Conservation (phyloP, 1,284 basidiomycete genomes). For the Thelephora terrestris region DNA sequence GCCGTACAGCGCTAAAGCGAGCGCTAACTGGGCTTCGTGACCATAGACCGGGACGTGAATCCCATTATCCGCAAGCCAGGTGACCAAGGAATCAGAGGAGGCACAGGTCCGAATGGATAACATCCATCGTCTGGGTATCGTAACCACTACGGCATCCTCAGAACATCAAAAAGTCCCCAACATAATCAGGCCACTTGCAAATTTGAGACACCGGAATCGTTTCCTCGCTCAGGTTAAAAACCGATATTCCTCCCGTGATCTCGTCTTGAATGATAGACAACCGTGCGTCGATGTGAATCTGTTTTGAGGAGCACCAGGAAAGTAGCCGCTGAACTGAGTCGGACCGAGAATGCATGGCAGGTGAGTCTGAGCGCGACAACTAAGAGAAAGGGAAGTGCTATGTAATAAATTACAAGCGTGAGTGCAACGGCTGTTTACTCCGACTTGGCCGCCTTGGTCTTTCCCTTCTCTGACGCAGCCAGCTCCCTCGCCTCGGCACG, state of each 20-base stretch:
- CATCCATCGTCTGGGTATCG: constrained; percentile 55
- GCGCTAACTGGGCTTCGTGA: constrained; percentile 44
- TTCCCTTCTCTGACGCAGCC: constrained; percentile 22
- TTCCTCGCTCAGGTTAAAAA: not conserved
- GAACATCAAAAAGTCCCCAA: too few species aligned
- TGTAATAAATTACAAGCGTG: not conserved
- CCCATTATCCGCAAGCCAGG: constrained; percentile 21
- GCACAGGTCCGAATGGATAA: constrained; percentile 50
- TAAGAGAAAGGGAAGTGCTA: not conserved
- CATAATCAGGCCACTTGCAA: too few species aligned
- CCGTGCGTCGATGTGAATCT: constrained; percentile 12
- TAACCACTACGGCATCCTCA: constrained; percentile 37
- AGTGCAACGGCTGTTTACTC: not conserved
- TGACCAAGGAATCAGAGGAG: constrained; percentile 22
- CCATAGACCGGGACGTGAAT: constrained; percentile 37
- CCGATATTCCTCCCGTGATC: constrained; percentile 5
- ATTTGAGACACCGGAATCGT: not conserved
- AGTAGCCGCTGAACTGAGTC: constrained; percentile 7
- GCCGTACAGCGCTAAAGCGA: constrained; percentile 51
- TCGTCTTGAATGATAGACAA: constrained; percentile 8
- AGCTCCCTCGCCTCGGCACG: constrained; percentile 55
- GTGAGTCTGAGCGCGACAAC: not conserved
- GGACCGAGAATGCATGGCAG: not conserved
- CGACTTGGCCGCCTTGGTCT: constrained; percentile 6
- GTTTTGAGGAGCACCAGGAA: constrained; percentile 10